Conservation (phyloP, 2,329 filamentous ascomycete genomes). For the Escovopsis sp. region DNA sequence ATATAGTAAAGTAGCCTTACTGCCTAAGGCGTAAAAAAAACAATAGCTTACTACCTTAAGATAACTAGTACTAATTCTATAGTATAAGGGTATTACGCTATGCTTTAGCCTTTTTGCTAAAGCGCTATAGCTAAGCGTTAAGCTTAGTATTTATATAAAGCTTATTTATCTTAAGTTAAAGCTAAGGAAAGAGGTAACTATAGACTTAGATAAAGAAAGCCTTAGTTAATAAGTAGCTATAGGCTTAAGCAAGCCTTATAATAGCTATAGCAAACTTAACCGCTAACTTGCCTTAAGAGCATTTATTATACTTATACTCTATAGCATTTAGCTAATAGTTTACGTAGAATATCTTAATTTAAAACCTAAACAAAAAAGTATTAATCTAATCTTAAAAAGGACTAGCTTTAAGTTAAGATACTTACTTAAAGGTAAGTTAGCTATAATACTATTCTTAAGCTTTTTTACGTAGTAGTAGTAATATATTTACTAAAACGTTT, state of each 20-base stretch:
- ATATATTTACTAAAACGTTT: not conserved
- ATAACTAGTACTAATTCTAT: not conserved
- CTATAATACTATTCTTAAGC: constrained; percentile 1
- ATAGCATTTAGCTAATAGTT: too few relatives aligned
- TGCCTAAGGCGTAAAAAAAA: too few relatives aligned
- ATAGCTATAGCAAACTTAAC: too few relatives aligned
- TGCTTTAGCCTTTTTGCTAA: not conserved
- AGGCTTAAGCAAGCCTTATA: too few relatives aligned
- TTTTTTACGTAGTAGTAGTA: not conserved
- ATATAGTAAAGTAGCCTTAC: too few relatives aligned
- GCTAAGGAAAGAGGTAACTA: not conserved
- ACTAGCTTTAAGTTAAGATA: too few relatives aligned
- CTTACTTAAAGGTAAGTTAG: too few relatives aligned
- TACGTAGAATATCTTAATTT: too few relatives aligned
- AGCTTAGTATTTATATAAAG: not conserved
- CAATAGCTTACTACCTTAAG: not conserved
- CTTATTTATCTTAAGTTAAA: not conserved
- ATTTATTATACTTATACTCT: not conserved
- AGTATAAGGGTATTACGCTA: not conserved
- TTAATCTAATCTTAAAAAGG: not conserved
- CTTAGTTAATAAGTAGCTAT: too few relatives aligned
- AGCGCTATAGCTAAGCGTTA: not conserved
- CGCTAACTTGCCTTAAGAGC: too few relatives aligned
- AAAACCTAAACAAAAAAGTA: not conserved
- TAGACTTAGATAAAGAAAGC: too few relatives aligned